Conservation (phyloP, 2,329 filamentous ascomycete species). For the Trichoderma harzianum region DNA sequence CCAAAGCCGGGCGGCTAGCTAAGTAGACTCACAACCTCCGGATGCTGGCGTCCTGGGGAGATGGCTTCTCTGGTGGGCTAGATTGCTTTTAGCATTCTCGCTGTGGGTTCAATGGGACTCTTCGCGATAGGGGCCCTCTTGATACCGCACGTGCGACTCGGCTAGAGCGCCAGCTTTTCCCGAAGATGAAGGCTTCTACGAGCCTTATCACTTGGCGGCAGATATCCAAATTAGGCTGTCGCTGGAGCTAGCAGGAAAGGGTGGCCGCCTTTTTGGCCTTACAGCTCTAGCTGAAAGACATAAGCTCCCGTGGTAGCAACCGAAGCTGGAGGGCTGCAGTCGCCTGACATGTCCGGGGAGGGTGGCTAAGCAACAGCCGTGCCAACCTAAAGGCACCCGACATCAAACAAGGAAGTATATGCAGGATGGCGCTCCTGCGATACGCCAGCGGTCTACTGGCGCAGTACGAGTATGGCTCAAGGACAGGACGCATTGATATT, state of each 20-base stretch:
- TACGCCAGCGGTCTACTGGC: not conserved
- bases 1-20: constrained; percentile 6
- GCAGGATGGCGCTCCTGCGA: not conserved
- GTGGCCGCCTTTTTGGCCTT: constrained; percentile 1
- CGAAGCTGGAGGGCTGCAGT: constrained; percentile 15
- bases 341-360: constrained; percentile 14
- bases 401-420: constrained; percentile 5
- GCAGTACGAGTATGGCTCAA: not conserved
- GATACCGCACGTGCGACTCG: constrained; percentile 11
- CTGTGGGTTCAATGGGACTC: not conserved
- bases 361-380: constrained; percentile 10
- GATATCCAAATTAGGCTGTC: constrained; percentile 5
- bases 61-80: not conserved
- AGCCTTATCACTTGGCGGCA: not conserved
- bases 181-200: not conserved
- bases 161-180: not conserved
- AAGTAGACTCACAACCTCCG: constrained; percentile 11
- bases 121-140: not conserved
- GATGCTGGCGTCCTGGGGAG: constrained; percentile 10
- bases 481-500: not conserved
- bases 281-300: constrained; percentile 13
- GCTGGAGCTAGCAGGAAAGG: not conserved
- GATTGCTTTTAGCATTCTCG: not conserved
- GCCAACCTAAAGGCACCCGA: not conserved
- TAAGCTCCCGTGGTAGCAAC: constrained; percentile 17